These are phyloP conservation scores for Leishmania gerbilli DNA, from an alignment of 208 protist species.

Conservation along the genomic window DNA sequence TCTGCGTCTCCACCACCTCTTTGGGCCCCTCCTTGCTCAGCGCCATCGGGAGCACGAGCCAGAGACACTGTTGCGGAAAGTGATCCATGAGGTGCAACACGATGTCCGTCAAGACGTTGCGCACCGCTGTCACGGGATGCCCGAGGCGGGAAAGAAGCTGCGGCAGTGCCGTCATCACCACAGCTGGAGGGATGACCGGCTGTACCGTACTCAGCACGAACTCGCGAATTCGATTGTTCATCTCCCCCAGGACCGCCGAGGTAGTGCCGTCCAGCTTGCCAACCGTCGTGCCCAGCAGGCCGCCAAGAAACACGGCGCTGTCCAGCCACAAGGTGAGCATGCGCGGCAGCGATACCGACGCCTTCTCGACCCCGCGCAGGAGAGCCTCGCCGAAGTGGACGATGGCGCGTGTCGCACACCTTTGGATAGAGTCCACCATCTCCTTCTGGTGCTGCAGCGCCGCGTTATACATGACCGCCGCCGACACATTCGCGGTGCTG, in stretches of 20 bases:
- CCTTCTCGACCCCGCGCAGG: constrained; percentile 72
- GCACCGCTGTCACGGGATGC: constrained; percentile 59
- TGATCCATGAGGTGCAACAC: constrained; percentile 60
- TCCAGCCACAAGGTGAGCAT: constrained; percentile 97
- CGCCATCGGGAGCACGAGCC: constrained; percentile 82
- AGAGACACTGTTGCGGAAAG: constrained; percentile 90
- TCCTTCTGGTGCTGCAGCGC: constrained; percentile 33
- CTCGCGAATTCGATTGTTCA: constrained; percentile 39
- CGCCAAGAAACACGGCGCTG: constrained; percentile 41
- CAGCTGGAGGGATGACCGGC: constrained; percentile 38
- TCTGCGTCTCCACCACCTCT: constrained; percentile 46
- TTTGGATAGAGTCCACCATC: constrained; percentile 31
- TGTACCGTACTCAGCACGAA: constrained; percentile 25
- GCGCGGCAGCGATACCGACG: constrained; percentile 93
- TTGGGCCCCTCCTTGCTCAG: constrained; percentile 59
- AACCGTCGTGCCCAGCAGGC: constrained; percentile 22
- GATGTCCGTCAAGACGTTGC: constrained; percentile 58
- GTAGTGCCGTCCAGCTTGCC: constrained; percentile 20
- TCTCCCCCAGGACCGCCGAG: constrained; percentile 10
- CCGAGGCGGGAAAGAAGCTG: constrained; percentile 92
- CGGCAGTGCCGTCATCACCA: constrained; percentile 79
- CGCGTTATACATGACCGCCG: constrained; percentile 20
- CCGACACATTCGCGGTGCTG: background rate
- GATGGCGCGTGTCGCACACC: constrained; percentile 31
- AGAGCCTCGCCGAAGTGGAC: constrained; percentile 90